A percentile compares a stretch with the other conserved stretches of the same genome.
These are phyloP conservation scores for Globisporangium recalcitrans DNA, from an alignment of 352 stramenopile genomes.

Conservation along the genomic window DNA sequence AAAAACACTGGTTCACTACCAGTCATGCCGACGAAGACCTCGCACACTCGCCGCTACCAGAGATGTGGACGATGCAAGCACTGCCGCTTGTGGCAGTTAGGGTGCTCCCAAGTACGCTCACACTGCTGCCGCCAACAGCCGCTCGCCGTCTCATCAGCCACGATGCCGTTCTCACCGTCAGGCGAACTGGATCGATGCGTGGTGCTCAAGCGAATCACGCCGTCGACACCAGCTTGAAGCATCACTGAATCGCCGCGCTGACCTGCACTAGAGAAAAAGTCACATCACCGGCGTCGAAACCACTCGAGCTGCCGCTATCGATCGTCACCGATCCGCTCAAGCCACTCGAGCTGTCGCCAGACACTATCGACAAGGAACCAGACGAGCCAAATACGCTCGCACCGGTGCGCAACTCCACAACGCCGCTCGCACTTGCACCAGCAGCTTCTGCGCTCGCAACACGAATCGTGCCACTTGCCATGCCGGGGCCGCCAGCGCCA, in stretches of 20 bases:
- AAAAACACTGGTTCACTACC: no score
- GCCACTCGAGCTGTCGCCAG: neutral
- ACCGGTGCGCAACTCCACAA: neutral
- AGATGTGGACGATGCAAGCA: no score
- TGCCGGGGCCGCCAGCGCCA: neutral
- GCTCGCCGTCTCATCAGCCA: no score
- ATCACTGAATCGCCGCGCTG: constrained; percentile 1
- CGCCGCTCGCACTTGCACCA: neutral
- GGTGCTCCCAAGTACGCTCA: no score
- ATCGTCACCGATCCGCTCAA: constrained; percentile 9
- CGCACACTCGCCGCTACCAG: no score
- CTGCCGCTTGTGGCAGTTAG: no score
- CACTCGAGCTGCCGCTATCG: neutral
- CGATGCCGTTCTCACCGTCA: no score
- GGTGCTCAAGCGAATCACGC: no score
- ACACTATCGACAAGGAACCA: neutral
- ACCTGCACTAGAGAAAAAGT: neutral
- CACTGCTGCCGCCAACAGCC: no score
- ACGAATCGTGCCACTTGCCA: neutral
- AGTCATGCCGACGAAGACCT: no score
- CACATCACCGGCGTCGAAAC: neutral
- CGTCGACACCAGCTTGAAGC: neutral
- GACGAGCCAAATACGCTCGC: neutral
- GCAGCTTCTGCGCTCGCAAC: neutral
- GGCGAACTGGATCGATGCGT: no score